These are phyloP conservation scores for Aphanomyces astaci DNA, from an alignment of 352 stramenopile species.

Conservation along the genomic window DNA sequence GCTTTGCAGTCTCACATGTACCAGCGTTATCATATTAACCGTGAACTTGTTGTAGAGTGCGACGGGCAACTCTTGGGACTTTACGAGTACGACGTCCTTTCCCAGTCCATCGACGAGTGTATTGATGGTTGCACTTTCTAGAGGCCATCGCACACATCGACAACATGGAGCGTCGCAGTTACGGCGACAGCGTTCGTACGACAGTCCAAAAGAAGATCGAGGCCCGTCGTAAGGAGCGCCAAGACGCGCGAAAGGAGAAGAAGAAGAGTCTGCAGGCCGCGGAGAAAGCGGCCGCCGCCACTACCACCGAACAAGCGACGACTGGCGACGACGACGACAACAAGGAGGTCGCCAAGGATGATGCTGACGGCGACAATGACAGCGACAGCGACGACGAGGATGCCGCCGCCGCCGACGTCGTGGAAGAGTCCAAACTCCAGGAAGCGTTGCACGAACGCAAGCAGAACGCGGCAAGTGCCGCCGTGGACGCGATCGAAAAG, in stretches of 20 bases:
- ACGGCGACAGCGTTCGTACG: constrained; percentile 52
- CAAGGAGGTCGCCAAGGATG: constrained; percentile 45
- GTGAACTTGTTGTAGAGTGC: constrained; percentile 39
- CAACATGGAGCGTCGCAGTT: constrained; percentile 45
- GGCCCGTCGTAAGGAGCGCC: constrained; percentile 54
- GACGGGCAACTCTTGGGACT: constrained; percentile 75
- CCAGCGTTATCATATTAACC: background rate
- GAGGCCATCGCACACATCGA: constrained; percentile 81
- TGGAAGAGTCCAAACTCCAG: constrained; percentile 67
- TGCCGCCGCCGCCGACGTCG: constrained; percentile 41
- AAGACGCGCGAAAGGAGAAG: constrained; percentile 15
- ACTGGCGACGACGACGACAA: constrained; percentile 34
- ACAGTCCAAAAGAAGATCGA: constrained; percentile 83
- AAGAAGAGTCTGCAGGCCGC: constrained; percentile 31
- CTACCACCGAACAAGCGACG: constrained; percentile 24
- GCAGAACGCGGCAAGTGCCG: constrained; percentile 46
- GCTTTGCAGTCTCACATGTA: background rate
- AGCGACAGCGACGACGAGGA: constrained; percentile 47
- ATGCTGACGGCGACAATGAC: constrained; percentile 31
- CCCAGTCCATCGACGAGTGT: background rate
- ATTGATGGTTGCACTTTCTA: constrained; percentile 6
- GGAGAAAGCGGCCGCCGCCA: constrained; percentile 30
- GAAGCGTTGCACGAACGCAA: constrained; percentile 42
- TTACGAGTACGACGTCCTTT: constrained; percentile 44
- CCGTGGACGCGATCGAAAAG: constrained; percentile 66